Percentiles rank a stretch among this genome's conserved stretches.
Conservation (phyloP, 345 rosid species). For the Citrus glauca region DNA sequence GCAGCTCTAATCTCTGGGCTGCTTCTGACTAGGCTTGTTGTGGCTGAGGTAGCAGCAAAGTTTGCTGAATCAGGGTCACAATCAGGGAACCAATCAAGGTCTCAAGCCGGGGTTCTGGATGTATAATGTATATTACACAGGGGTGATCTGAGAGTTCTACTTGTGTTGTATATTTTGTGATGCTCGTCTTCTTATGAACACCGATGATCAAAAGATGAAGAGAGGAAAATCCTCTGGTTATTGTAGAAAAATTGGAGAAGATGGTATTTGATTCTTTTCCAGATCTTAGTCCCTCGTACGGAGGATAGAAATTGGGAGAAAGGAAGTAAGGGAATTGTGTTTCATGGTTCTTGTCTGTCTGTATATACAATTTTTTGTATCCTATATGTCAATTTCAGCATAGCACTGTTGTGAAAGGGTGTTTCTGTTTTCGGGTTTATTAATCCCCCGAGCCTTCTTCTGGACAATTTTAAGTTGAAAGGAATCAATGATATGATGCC, state of each 20-base stretch:
- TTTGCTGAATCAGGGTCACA: conserved; percentile 44
- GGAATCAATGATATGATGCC: neutral
- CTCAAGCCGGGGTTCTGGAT: conserved; percentile 15
- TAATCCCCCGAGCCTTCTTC: neutral
- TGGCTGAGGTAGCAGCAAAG: conserved; percentile 75
- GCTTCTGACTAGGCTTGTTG: conserved; percentile 67
- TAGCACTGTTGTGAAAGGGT: neutral
- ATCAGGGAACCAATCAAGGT: conserved; percentile 16
- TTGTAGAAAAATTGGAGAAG: conserved; percentile 10
- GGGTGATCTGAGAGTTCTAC: neutral
- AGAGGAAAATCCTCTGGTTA: conserved; percentile 11
- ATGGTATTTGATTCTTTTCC: conserved; percentile 22
- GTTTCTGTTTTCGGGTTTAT: neutral
- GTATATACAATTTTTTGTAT: conserved; percentile 15
- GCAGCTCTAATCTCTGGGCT: conserved; percentile 82
- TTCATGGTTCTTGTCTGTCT: neutral
- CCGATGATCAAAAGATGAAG: conserved; percentile 10
- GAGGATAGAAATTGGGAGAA: neutral
- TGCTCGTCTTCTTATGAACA: conserved; percentile 7
- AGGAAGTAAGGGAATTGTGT: neutral
- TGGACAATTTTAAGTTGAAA: too few species aligned
- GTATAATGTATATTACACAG: conserved; percentile 10
- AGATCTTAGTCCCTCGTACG: neutral
- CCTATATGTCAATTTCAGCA: conserved; percentile 6
- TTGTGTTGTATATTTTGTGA: neutral